Evolutionary conservation across 306 rosid genomes (phyloP), one percentile per base, ranked within the genome.

Genomic region (Rosa multiflora): DNA sequence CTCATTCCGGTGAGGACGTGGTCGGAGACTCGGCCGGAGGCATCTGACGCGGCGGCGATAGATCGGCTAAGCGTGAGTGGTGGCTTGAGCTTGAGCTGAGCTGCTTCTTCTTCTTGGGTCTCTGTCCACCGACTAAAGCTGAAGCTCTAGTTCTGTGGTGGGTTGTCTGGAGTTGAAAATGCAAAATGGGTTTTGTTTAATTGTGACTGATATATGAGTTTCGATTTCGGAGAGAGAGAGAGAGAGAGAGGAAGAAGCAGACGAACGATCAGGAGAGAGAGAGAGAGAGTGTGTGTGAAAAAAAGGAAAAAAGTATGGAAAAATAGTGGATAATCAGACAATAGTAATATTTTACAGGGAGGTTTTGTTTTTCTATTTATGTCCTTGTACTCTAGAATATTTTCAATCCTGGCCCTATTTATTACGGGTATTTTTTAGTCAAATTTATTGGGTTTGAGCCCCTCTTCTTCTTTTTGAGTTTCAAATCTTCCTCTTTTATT

Each of bases 91-190:
- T 56, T 59, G 64, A 4, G 35, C 42, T 62, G 44, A 26, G 29
- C 56, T 58, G 79, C 15, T 26, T 23, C 75, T 44, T 35, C n/a
- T 23, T 26, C 20, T 13, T 15, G 59, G 21, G 61, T 46, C 32
- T 73, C 59, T 77, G 76, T 79, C 70, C 87, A 82, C 90, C 92
- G 82, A 82, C 88, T 79, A 43, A 1, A 43, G 46, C 48, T 72
- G 37, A 2, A 13, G 8, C 6, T 23, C 6, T n/a, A 10, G 35
- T 67, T 67, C 71, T 80, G 75, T 15, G 17, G 58, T 59, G 40
- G 43, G 85, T 83, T 64, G 68, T 62, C 68, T 66, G 90, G 93
- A 87, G 84, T 80, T 83, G 70, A 80, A 88, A 74, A 66, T 8
- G 68, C 32, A 37, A 63, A 63, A 63, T 58, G 63, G 32, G 32